Percentiles rank a stretch among this genome's conserved stretches.
Evolutionary conservation across 1,284 basidiomycete genomes (phyloP).

Genomic region (Ustilago loliicola): DNA sequence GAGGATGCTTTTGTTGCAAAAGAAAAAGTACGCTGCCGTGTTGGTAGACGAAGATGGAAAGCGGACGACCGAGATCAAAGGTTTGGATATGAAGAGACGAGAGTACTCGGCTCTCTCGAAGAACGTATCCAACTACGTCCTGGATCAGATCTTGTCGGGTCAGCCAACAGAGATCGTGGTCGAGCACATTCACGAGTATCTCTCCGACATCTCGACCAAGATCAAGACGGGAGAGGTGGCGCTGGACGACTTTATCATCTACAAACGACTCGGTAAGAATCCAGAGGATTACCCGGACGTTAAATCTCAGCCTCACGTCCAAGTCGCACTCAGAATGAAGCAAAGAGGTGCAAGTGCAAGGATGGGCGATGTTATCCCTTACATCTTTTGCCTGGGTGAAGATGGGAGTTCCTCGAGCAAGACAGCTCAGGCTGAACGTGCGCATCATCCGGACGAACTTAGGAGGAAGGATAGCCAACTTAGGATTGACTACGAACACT

Average conservation of each 20-base stretch:
- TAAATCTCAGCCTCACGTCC: constrained; percentile 95
- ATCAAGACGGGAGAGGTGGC: constrained; percentile 83
- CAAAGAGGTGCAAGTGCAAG: constrained; percentile 83
- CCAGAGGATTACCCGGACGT: constrained; percentile 88
- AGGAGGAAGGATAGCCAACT: constrained; percentile 73
- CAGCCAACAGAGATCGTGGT: constrained; percentile 90
- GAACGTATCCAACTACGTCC: constrained; percentile 77
- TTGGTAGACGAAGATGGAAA: constrained; percentile 73
- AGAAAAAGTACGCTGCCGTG: constrained; percentile 99
- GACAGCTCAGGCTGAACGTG: constrained; percentile 87
- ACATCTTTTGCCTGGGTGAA: constrained; percentile 88
- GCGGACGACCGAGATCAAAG: constrained; percentile 82
- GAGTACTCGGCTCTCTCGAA: constrained; percentile 95
- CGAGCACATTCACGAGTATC: constrained; percentile 91
- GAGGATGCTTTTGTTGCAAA: constrained; percentile 91
- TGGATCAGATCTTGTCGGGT: constrained; percentile 92
- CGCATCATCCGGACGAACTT: constrained; percentile 93
- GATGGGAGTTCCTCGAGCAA: constrained; percentile 80
- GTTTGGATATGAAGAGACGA: constrained; percentile 98
- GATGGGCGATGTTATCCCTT: constrained; percentile 93
- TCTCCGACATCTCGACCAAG: constrained; percentile 80
- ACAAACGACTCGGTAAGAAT: constrained; percentile 68
- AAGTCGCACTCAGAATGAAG: constrained; percentile 93
- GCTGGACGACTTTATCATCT: constrained; percentile 93
- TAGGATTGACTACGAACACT: constrained; percentile 79